Conservation (phyloP, 495 filamentous ascomycete species). For the Hyaloscypha hepaticicola region DNA sequence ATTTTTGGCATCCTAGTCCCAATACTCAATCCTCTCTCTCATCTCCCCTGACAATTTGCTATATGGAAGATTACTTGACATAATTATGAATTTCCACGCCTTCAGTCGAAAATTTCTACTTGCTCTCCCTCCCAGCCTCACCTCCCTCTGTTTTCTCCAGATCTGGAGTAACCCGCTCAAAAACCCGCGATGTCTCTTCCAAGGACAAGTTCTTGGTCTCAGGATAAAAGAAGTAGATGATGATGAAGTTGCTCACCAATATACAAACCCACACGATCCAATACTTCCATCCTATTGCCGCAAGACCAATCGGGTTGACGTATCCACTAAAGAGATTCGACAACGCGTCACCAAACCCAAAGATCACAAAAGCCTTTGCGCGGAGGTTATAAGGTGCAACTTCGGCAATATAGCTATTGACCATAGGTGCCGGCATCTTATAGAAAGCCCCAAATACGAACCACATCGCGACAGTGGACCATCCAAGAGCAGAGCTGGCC, state of each 20-base stretch:
- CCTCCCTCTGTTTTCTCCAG: background rate
- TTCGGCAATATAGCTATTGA: conserved; percentile 49
- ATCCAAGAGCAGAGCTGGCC: conserved; percentile 12
- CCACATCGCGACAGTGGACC: conserved; percentile 25
- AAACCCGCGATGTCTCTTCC: conserved; percentile 9
- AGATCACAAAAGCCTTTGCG: conserved; percentile 47
- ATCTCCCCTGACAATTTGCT: background rate
- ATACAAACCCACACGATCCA: conserved; percentile 41
- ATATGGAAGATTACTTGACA: background rate
- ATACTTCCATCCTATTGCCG: conserved; percentile 39
- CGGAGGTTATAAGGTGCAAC: conserved; percentile 56
- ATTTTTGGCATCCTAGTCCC: background rate
- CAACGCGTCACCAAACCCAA: conserved; percentile 10
- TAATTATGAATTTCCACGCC: background rate
- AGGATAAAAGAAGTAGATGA: conserved; percentile 25
- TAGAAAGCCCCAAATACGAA: conserved; percentile 37
- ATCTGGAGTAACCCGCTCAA: background rate
- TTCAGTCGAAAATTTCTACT: background rate
- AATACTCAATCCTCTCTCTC: background rate
- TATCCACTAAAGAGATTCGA: conserved; percentile 21
- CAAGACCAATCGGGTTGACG: conserved; percentile 38
- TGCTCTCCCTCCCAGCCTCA: background rate
- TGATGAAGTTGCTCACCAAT: conserved; percentile 30
- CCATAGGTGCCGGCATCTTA: conserved; percentile 38
- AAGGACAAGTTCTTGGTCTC: conserved; percentile 25